Base-by-base conservation (phyloP, 768 basidiomycete genomes). In the Russula virescens region DNA sequence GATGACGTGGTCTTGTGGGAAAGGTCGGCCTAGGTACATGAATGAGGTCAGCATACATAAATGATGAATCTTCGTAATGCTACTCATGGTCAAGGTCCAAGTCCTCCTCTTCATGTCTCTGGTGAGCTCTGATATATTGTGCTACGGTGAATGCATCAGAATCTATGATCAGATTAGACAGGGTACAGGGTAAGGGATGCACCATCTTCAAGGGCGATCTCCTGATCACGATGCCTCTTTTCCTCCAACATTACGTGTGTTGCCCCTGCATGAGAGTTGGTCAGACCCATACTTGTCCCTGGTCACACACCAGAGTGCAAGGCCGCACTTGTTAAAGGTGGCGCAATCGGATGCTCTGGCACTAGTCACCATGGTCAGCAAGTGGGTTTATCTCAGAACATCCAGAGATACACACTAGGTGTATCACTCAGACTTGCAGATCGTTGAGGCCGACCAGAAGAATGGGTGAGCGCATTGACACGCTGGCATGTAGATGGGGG, bases 341-440 rank as follows among this genome's bases (percentile, higher is more conserved):
- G 58, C 28, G 47, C 60, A 5, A 52, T 14, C 31, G 49, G 60
- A 40, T 46, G 68, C 31, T 53, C 62, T 21, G 56, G 68, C 25
- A 47, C 63, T 49, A 47, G 28, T 62, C 57, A 21, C 16, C 57
- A 21, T 16, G 38, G 47, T 51, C 34, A 26, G 51, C 48, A 23
- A 43, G 35, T 25, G 16, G n/a, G 47, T 47, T 45, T 43, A 16
- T 38, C 31, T 53, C 51, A 35, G 23, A 23, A 21, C 3, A 42
- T 23, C 3, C 18, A 21, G 28, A 23, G 28, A 7, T 19, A 63
- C 78, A 60, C 67, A 79, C 79, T 72, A 25, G 79, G 70, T 31
- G 84, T 82, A 70, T 90, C 87, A 68, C 87, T 90, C 54, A 91
- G 75, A 71, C 88, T 89, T 18, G 87, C 86, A n/a, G 88, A 90